Base-by-base conservation (phyloP, 2,329 filamentous ascomycete species). In the Aspergillus hiratsukae region DNA sequence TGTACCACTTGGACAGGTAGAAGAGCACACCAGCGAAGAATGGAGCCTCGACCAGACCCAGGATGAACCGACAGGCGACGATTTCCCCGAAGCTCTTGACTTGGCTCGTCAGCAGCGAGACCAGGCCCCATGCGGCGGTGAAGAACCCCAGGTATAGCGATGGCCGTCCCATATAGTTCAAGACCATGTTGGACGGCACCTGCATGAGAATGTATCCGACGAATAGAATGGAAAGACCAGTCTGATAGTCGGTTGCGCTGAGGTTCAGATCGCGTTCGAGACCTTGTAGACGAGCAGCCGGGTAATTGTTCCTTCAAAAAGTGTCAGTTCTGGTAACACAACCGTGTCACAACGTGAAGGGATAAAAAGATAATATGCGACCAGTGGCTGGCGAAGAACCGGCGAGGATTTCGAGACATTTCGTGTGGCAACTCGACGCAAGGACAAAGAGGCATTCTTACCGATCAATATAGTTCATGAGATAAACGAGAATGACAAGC, bases 1-100 rank as follows among this genome's bases (percentile, higher is more conserved):
- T 82, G 61, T 82, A 83, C 78, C 79, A 81, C 53, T 75, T 77
- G 11, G 74, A 77, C 6, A 80, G 70, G 53, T 78, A 78, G 65
- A 78, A 79, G 4, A 80, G 64, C n/a, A 76, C 73, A 3, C 78
- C 78, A 10, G 78, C 66, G 63, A 77, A 75, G 58, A 73, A 80
- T 2, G 78, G 76, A 2, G 78, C 79, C 62, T 81, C 78, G 11
- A 76, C 74, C 25, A 77, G 56, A 21, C 75, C 75, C 3, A 78
- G 70, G n/a, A 80, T 64, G 46, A 80, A 77, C 14, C 77, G 73
- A 53, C 75, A 78, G 0, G 72, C 76, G 10, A 78, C 68, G 31
- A 80, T 77, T 2, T 71, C 70, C 5, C 72, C 72, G 59, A 72
- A 78, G 53, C 60, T 72, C 31, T 67, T 74, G 28, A 77, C 76